These are phyloP conservation scores for Allium fistulosum DNA, from an alignment of 106 monocot species.

Conservation along the genomic window DNA sequence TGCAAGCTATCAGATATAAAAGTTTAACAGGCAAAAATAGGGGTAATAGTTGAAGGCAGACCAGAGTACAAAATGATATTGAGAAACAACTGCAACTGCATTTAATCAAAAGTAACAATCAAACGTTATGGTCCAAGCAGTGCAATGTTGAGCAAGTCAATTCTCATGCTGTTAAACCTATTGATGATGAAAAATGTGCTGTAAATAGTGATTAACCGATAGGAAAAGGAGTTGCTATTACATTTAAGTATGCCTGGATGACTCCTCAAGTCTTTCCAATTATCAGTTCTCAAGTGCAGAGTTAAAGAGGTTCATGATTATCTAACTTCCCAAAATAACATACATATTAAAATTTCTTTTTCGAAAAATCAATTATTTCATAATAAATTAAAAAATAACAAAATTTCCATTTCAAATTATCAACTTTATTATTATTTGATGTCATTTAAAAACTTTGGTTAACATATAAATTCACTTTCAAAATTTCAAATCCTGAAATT, in stretches of 20 bases:
- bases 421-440: too few species aligned
- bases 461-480: too few species aligned
- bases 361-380: too few species aligned
- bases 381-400: too few species aligned
- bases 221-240: conserved; percentile 21
- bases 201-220: conserved; percentile 39
- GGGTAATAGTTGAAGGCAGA: conserved; percentile 38
- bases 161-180: conserved; percentile 29
- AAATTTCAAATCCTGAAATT: too few species aligned
- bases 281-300: conserved; percentile 40
- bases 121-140: conserved; percentile 69
- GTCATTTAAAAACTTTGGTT: too few species aligned
- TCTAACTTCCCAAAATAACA: neutral
- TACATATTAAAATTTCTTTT: too few species aligned
- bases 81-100: conserved; percentile 40
- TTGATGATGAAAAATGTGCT: conserved; percentile 41
- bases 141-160: conserved; percentile 56
- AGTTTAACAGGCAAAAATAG: conserved; percentile 29
- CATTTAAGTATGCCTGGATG: conserved; percentile 76
- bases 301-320: conserved; percentile 1
- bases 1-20: conserved; percentile 23
- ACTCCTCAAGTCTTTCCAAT: conserved; percentile 68
- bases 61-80: conserved; percentile 45
- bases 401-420: too few species aligned
- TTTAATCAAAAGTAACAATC: conserved; percentile 36